These are phyloP conservation scores for Phytopythium mirpurense DNA, from an alignment of 352 stramenopile species.

Conservation along the genomic window DNA sequence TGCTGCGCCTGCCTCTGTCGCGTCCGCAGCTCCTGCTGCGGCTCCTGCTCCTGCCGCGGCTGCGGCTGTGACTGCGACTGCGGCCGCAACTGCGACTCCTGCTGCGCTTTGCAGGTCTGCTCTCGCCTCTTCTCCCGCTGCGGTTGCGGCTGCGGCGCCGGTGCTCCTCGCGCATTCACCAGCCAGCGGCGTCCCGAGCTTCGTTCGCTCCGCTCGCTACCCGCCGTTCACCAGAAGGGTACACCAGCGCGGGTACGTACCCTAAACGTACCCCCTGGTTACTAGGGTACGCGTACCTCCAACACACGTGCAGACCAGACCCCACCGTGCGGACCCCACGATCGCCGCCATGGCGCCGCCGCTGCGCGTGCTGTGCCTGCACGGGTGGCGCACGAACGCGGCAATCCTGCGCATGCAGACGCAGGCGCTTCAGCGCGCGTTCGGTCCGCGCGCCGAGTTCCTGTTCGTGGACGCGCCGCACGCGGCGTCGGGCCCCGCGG, in stretches of 20 bases:
- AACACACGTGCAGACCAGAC: no score
- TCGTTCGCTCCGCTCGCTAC: no score
- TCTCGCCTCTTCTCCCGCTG: constrained; percentile 4
- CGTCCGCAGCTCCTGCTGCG: constrained; percentile 5
- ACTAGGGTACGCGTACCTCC: no score
- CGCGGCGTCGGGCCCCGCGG: constrained; percentile 41
- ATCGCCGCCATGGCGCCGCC: constrained; percentile 12
- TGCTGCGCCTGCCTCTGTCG: constrained; percentile 1
- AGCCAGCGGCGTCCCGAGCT: no score
- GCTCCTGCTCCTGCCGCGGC: not conserved
- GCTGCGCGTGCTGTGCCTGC: constrained; percentile 73
- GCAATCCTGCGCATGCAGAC: constrained; percentile 56
- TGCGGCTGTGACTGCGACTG: constrained; percentile 5
- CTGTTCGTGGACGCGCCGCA: constrained; percentile 66
- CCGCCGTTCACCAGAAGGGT: not conserved
- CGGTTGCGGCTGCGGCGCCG: constrained; percentile 2
- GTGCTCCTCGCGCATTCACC: not conserved
- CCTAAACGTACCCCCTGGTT: not conserved
- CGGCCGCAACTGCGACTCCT: not conserved
- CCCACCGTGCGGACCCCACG: no score
- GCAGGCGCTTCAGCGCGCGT: constrained; percentile 42
- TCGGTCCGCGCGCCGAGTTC: constrained; percentile 53
- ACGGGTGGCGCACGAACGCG: constrained; percentile 76
- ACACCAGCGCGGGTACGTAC: not conserved
- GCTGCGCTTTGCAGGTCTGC: constrained; percentile 9